phyloP scores from a whole-genome alignment of 148 eudicot genomes.

The Polygonum maritimum region DNA sequence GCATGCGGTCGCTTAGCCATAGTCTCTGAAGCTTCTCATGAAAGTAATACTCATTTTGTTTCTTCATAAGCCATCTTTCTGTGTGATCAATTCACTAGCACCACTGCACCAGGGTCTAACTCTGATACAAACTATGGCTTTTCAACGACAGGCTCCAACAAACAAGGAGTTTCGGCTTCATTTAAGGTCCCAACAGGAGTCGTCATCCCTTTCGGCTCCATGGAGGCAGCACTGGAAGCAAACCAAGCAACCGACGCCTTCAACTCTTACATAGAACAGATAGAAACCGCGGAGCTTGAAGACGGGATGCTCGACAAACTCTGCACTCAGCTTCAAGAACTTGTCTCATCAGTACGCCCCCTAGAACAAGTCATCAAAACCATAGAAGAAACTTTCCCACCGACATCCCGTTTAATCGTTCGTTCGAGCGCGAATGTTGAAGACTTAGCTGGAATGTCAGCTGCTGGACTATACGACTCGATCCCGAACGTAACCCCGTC shows the following conservation, averaged over 20 bases:
- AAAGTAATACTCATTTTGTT: constrained; percentile 33
- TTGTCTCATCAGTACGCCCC: constrained; percentile 49
- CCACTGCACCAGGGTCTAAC: no score
- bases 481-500: constrained; percentile 88
- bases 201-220: constrained; percentile 77
- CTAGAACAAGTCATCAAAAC: constrained; percentile 36
- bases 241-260: constrained; percentile 40
- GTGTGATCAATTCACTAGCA: background rate
- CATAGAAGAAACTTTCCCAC: constrained; percentile 40
- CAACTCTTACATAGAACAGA: constrained; percentile 41
- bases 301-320: constrained; percentile 61
- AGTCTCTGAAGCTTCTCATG: constrained; percentile 54
- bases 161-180: constrained; percentile 82
- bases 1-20: constrained; percentile 75
- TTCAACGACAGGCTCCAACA: constrained; percentile 47
- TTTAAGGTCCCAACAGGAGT: constrained; percentile 83
- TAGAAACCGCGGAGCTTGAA: constrained; percentile 65
- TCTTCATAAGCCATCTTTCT: background rate
- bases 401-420: constrained; percentile 49
- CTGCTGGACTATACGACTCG: constrained; percentile 96
- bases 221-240: constrained; percentile 65
- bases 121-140: background rate
- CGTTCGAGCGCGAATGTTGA: constrained; percentile 97
- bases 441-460: constrained; percentile 98
- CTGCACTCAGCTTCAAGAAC: constrained; percentile 55